Conservation (phyloP, 768 basidiomycete genomes). For the Termitomyces sp. region DNA sequence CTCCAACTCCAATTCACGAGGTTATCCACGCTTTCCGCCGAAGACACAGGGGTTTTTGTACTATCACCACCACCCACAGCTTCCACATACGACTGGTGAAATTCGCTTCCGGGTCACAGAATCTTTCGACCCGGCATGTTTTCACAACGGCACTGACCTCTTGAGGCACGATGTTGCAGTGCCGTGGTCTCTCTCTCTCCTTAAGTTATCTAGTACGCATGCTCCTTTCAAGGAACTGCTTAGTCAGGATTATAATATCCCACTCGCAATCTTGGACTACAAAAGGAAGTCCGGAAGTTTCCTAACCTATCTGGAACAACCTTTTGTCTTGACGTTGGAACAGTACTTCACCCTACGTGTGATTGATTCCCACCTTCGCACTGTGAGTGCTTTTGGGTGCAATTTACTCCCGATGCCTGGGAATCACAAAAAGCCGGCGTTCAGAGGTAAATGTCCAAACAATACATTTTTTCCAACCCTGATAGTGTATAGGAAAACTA, state of each 20-base stretch:
- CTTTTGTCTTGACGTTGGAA: not conserved
- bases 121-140: not conserved
- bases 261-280: not conserved
- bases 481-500: not conserved
- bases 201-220: not conserved
- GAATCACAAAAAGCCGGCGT: not conserved
- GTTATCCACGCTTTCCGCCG: not conserved
- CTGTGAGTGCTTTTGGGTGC: not conserved
- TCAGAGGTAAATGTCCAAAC: not conserved
- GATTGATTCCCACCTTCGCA: not conserved
- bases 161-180: not conserved
- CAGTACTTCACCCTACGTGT: accelerated
- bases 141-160: not conserved
- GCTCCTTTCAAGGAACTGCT: not conserved
- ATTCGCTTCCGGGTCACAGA: not conserved
- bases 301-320: not conserved
- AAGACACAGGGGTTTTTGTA: not conserved
- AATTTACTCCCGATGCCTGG: not conserved
- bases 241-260: not conserved
- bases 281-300: not conserved
- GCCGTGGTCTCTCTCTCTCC: not conserved
- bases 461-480: not conserved
- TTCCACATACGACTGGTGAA: not conserved
- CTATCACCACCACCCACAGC: not conserved
- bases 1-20: too few species aligned